Evolutionary conservation across 805 yeast genomes (phyloP), one percentile per base, ranked within the genome.

Genomic region (Sugiyamaella mastotermitis): DNA sequence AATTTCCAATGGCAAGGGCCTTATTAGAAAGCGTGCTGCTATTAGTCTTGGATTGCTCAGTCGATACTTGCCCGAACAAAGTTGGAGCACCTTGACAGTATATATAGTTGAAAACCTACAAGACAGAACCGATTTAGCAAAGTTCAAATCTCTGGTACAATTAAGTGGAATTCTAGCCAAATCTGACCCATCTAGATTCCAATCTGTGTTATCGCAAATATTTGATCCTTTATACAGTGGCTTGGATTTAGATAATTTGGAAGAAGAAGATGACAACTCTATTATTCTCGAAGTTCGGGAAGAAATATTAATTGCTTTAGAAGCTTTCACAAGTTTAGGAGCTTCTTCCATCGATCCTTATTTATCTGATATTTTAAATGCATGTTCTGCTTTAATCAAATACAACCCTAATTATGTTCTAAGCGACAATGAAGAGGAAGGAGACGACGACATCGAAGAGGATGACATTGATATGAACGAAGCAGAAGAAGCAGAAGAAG

Each of bases 11-110:
- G 66, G 64, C 10, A 54, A 57, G 9, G 73, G 71, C 2, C 62
- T 73, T n/a, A 62, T 74, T 14, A 63, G 72, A 31, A 75, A 72
- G 46, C 64, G 76, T 29, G 62, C 78, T 0, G 65, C 73, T 15
- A 56, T 62, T n/a, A 72, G 72, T 0, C 57, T 74, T 14, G 76
- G 74, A 4, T 49, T 52, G n/a, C 51, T 74, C 13, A 53, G 66
- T n/a, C 48, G 54, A 19, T 45, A 56, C 29, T 37, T 64, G 20
- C 33, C 58, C 4, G 43, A 42, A 0, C 46, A 50, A 2, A 56
- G 52, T 18, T 56, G 62, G 50, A 38, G 49, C 19, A 21, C 18
- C n/a, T 20, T 31, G 15, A 18, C 24, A 8, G 15, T 35, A 52
- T 33, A 40, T 48, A 19, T 18, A 15, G 7, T 50, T 35, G 33